Evolutionary conservation across 139 green algal species (phyloP), one percentile per base, ranked within the genome.

Genomic region (Chlamydomonas sp.): DNA sequence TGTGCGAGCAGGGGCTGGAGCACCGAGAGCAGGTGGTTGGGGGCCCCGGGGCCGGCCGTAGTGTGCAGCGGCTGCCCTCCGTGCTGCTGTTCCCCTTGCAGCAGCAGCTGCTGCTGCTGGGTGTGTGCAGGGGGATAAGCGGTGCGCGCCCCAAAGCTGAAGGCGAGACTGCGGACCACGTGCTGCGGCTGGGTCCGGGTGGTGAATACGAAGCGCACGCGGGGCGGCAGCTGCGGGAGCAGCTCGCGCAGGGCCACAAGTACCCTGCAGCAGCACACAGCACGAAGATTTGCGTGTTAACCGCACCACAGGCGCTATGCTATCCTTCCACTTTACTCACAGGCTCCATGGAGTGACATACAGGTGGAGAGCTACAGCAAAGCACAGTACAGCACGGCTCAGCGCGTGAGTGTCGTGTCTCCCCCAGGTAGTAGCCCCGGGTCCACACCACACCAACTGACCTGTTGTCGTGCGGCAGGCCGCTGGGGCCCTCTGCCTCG

Each of bases 401-500:
- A 49, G 31, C 31, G 31, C 31, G 31, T 49, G 31, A 49, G 31
- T 49, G 31, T 49, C 31, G 31, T 49, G 31, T 49, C 31, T 49
- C 31, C 31, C 31, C 31, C 31, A 49, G 31, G 31, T 49, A 49
- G 31, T 49, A 49, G 31, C 31, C 31, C 31, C 31, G 31, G 31
- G 31, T 49, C 31, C 31, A 49, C 31, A 49, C 31, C 31, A 49
- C 31, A 49, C 31, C 31, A 49, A 49, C 67, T 73, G 4, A 15
- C 78, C 78, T 66, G 80, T 85, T 85, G 6, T 78, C 59, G 59
- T 85, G 68, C 16, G 68, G 68, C 67, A 57, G 80, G 1, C 80
- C 80, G 8, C 18, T 4, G 2, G 80, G 80, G 4, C 59, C 80
- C 80, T 85, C 80, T 58, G 80, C 80, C 68, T 85, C 80, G 59